These are phyloP conservation scores for Oemleria cerasiformis DNA, from an alignment of 306 rosid species.

Conservation along the genomic window DNA sequence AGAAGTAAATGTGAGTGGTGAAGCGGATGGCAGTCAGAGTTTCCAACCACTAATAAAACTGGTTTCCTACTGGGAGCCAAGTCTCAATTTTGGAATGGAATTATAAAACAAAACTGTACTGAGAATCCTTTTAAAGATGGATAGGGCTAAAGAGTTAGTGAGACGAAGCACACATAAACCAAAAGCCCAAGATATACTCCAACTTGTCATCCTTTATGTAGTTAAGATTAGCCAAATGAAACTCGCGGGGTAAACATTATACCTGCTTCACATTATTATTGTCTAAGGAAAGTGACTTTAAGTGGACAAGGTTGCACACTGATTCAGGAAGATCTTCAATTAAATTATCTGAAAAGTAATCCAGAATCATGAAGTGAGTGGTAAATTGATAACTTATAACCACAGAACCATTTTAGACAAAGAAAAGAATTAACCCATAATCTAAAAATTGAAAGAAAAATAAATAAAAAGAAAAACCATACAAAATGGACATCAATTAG, in stretches of 20 bases:
- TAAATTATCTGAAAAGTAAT: slow-evolving; percentile 68
- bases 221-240: slow-evolving; percentile 8
- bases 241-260: background rate
- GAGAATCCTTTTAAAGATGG: background rate
- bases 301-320: slow-evolving; percentile 73
- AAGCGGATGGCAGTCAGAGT: background rate
- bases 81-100: background rate
- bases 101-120: background rate
- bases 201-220: background rate
- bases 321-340: slow-evolving; percentile 82
- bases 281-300: slow-evolving; percentile 80
- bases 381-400: background rate
- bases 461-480: background rate
- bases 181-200: background rate
- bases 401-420: background rate
- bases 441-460: background rate
- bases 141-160: background rate
- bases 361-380: slow-evolving; percentile 27
- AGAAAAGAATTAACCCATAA: background rate
- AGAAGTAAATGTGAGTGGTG: background rate
- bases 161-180: background rate
- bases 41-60: background rate
- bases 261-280: slow-evolving; percentile 88
- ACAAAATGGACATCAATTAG: background rate
- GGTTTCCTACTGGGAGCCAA: background rate